Evolutionary conservation across 2,329 filamentous ascomycete species (phyloP).

Genomic region (Plectosphaerella plurivora): DNA sequence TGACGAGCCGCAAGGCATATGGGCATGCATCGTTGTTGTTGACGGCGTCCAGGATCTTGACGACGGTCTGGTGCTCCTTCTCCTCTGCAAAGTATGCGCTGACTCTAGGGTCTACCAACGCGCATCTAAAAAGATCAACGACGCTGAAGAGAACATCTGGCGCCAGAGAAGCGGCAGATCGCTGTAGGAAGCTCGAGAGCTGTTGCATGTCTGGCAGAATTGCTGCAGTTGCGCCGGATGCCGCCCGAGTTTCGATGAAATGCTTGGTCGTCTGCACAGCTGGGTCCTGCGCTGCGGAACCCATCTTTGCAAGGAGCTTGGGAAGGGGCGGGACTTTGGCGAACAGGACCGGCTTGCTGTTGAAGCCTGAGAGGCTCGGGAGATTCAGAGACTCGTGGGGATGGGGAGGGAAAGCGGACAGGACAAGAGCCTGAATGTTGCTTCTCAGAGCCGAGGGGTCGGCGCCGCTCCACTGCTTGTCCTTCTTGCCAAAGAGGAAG

Average conservation of each 20-base stretch:
- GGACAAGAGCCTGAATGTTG: constrained; percentile 69
- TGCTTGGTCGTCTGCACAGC: constrained; percentile 60
- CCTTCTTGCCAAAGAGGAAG: constrained; percentile 69
- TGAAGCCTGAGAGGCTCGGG: constrained; percentile 62
- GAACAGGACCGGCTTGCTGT: constrained; percentile 66
- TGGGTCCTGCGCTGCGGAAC: constrained; percentile 49
- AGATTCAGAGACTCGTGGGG: constrained; percentile 68
- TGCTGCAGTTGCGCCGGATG: constrained; percentile 57
- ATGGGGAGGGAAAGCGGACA: constrained; percentile 72
- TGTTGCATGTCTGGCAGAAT: constrained; percentile 65
- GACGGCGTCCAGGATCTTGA: constrained; percentile 56
- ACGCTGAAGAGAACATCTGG: constrained; percentile 69
- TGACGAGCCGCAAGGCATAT: constrained; percentile 79
- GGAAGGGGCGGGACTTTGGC: constrained; percentile 75
- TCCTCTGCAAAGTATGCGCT: constrained; percentile 83
- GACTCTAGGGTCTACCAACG: constrained; percentile 72
- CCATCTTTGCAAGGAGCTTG: constrained; percentile 79
- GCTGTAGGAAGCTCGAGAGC: constrained; percentile 58
- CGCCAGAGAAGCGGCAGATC: constrained; percentile 51
- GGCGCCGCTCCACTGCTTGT: constrained; percentile 77
- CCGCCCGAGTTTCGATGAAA: constrained; percentile 64
- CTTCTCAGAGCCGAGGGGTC: constrained; percentile 62
- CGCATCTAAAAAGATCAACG: constrained; percentile 78
- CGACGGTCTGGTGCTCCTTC: constrained; percentile 56
- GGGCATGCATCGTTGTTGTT: constrained; percentile 56